Evolutionary conservation across 305 asterid species (phyloP).

Genomic region (Fraxinus albicans): DNA sequence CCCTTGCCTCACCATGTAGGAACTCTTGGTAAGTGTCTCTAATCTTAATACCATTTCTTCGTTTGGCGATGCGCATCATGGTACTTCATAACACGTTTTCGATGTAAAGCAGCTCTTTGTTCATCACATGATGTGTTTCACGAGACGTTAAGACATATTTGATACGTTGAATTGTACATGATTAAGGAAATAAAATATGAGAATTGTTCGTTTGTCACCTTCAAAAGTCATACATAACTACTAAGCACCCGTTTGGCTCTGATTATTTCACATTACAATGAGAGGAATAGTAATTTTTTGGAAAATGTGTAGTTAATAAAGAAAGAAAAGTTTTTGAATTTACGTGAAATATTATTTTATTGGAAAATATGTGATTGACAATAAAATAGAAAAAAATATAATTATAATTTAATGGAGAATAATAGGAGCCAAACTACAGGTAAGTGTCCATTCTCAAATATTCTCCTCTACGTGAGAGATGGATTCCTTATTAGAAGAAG

Average conservation of each 20-base stretch:
- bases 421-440: no score
- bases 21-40: slow-evolving; percentile 44
- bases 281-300: no score
- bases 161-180: not conserved
- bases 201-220: not conserved
- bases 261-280: no score
- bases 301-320: no score
- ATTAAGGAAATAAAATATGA: not conserved
- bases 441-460: not conserved
- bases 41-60: not conserved
- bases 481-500: not conserved
- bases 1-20: slow-evolving; percentile 58
- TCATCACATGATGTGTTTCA: not conserved
- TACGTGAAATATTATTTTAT: no score
- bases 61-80: not conserved
- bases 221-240: not conserved
- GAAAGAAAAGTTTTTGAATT: no score
- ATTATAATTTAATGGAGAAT: no score
- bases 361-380: no score
- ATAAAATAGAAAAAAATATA: no score
- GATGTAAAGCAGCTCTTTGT: no score
- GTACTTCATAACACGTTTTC: not conserved
- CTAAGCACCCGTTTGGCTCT: no score
- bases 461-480: not conserved
- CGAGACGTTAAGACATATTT: not conserved